Evolutionary conservation across 2,329 filamentous ascomycete genomes (phyloP).

Genomic region (Fusarium oxysporum): DNA sequence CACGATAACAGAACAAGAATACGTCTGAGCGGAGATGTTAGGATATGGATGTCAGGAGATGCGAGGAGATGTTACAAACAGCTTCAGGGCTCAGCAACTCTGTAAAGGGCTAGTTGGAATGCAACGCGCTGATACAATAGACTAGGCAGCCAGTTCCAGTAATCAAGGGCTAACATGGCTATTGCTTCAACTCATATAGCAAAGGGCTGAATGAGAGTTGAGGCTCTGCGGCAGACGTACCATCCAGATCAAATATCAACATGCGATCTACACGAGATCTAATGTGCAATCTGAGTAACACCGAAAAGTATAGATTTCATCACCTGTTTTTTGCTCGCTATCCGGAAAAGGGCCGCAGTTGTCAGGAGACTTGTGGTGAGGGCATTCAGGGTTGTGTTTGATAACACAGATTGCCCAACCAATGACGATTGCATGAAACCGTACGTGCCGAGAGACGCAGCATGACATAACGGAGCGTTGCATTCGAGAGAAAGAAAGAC

Average conservation of each 20-base stretch:
- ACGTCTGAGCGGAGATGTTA: neutral
- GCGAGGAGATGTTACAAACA: neutral
- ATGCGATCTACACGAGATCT: conserved; percentile 32
- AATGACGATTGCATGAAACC: conserved; percentile 9
- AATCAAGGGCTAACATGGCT: neutral
- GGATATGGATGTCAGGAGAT: neutral
- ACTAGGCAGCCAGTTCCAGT: neutral
- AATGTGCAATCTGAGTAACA: conserved; percentile 17
- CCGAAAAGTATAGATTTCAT: conserved; percentile 28
- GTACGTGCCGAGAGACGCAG: conserved; percentile 16
- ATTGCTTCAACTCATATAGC: neutral
- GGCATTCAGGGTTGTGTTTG: conserved; percentile 26
- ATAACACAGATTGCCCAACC: conserved; percentile 3
- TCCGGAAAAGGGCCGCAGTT: conserved; percentile 27
- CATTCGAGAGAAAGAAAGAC: conserved; percentile 9
- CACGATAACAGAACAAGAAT: neutral
- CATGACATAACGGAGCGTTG: conserved; percentile 26
- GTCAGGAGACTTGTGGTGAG: conserved; percentile 31
- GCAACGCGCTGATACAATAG: neutral
- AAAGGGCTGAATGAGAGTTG: conserved; percentile 7
- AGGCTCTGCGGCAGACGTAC: conserved; percentile 25
- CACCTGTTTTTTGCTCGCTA: conserved; percentile 20
- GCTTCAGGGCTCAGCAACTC: neutral
- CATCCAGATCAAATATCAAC: conserved; percentile 22
- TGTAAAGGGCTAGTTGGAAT: neutral